Evolutionary conservation across 2,329 filamentous ascomycete species (phyloP).

Genomic region (Diaporthe longicolla): DNA sequence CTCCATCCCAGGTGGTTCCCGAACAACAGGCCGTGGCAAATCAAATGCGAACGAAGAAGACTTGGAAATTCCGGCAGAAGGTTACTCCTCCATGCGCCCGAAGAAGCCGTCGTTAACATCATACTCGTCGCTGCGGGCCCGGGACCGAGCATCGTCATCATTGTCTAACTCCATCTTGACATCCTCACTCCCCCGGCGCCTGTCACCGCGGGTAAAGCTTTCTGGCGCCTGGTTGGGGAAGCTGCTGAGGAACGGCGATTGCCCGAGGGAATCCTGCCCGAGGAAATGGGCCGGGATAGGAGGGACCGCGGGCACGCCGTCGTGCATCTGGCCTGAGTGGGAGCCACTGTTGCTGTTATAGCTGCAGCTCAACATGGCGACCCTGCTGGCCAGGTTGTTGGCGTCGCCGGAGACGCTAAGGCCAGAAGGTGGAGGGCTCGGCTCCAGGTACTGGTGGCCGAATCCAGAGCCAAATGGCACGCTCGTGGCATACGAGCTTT

Average conservation of each 20-base stretch:
- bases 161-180: constrained; percentile 77
- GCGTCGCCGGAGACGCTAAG: constrained; percentile 82
- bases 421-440: constrained; percentile 84
- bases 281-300: constrained; percentile 86
- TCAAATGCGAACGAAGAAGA: constrained; percentile 41
- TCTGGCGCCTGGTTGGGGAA: constrained; percentile 73
- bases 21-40: constrained; percentile 42
- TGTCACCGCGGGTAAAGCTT: constrained; percentile 74
- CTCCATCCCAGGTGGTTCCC: constrained; percentile 44
- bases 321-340: constrained; percentile 72
- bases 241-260: constrained; percentile 74
- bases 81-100: constrained; percentile 92
- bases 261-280: constrained; percentile 71
- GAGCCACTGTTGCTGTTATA: constrained; percentile 83
- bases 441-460: constrained; percentile 78
- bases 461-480: constrained; percentile 64
- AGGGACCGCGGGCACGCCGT: constrained; percentile 88
- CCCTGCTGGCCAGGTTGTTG: constrained; percentile 90
- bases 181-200: constrained; percentile 65
- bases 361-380: constrained; percentile 91
- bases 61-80: constrained; percentile 31
- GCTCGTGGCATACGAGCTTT: constrained; percentile 66
- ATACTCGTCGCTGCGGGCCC: constrained; percentile 84
- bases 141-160: constrained; percentile 72
- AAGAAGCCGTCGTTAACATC: constrained; percentile 88